Conservation (phyloP, 805 yeast species). For the Saturnispora ahearnii region DNA sequence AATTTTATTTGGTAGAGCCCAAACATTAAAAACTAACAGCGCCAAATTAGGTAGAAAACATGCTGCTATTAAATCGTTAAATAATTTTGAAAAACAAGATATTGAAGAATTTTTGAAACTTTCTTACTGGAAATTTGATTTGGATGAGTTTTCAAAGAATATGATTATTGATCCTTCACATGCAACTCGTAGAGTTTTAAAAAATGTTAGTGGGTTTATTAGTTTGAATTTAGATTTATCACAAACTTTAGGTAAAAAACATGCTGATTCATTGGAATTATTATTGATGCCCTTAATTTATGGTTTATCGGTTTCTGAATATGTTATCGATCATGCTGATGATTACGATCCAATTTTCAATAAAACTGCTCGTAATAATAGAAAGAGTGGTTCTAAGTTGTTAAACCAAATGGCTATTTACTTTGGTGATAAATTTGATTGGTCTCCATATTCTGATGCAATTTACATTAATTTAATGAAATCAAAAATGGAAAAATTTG, state of each 20-base stretch:
- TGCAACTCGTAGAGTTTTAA: slow-evolving; percentile 30
- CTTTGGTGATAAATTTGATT: slow-evolving; percentile 42
- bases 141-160: slow-evolving; percentile 25
- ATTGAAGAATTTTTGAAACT: slow-evolving; percentile 53
- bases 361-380: slow-evolving; percentile 47
- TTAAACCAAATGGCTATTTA: slow-evolving; percentile 46
- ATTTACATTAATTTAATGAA: slow-evolving; percentile 47
- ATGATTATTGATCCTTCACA: slow-evolving; percentile 17
- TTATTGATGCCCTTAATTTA: slow-evolving; percentile 51
- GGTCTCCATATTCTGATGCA: slow-evolving; percentile 43
- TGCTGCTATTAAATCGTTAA: slow-evolving; percentile 58
- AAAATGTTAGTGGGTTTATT: slow-evolving; percentile 55
- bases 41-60: slow-evolving; percentile 62
- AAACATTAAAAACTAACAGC: slow-evolving; percentile 56
- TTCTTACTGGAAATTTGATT: slow-evolving; percentile 48
- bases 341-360: slow-evolving; percentile 20
- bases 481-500: slow-evolving; percentile 63
- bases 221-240: slow-evolving; percentile 50
- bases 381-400: slow-evolving; percentile 62
- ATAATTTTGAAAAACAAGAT: slow-evolving; percentile 43
- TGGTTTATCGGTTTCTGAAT: slow-evolving; percentile 46
- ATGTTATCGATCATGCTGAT: slow-evolving; percentile 23
- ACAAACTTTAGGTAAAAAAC: slow-evolving; percentile 50
- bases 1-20: slow-evolving; percentile 81
- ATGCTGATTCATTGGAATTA: slow-evolving; percentile 38